These are phyloP conservation scores for Spathaspora gorwiae DNA, from an alignment of 805 yeast genomes.

Conservation along the genomic window DNA sequence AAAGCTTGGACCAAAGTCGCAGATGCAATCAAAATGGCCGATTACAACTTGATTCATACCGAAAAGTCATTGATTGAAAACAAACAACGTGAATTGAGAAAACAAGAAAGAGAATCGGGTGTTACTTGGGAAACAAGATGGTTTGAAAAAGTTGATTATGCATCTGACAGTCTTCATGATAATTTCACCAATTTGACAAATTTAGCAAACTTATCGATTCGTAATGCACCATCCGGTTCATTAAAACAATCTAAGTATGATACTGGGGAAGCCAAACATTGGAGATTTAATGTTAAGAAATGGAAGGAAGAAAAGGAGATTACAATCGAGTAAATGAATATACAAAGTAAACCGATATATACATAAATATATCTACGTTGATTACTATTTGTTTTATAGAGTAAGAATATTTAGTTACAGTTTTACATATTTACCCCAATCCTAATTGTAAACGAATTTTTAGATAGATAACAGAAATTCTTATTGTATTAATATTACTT, in stretches of 20 bases:
- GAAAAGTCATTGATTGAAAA: slow-evolving; percentile 80
- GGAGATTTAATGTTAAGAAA: slow-evolving; percentile 59
- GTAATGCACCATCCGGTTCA: slow-evolving; percentile 67
- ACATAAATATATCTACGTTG: too few relatives aligned
- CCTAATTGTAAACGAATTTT: too few relatives aligned
- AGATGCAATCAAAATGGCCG: slow-evolving; percentile 71
- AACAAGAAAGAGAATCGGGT: slow-evolving; percentile 63
- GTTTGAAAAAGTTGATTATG: slow-evolving; percentile 51
- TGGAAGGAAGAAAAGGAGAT: slow-evolving; percentile 63
- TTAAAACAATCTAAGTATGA: slow-evolving; percentile 53
- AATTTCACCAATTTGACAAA: slow-evolving; percentile 33
- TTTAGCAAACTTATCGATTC: slow-evolving; percentile 52
- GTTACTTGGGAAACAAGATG: slow-evolving; percentile 74
- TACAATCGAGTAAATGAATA: slow-evolving; percentile 16
- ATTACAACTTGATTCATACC: slow-evolving; percentile 68
- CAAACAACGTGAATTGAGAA: slow-evolving; percentile 77
- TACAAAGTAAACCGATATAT: too few relatives aligned
- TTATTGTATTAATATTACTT: too few relatives aligned
- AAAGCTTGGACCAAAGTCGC: slow-evolving; percentile 90
- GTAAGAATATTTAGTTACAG: not conserved
- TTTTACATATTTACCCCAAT: not conserved
- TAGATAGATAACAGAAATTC: too few relatives aligned
- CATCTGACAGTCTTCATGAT: slow-evolving; percentile 18
- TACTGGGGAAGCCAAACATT: slow-evolving; percentile 49
- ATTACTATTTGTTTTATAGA: not conserved